Evolutionary conservation across 78 protist species (phyloP).

Genomic region (Dictyostelium discoideum): DNA sequence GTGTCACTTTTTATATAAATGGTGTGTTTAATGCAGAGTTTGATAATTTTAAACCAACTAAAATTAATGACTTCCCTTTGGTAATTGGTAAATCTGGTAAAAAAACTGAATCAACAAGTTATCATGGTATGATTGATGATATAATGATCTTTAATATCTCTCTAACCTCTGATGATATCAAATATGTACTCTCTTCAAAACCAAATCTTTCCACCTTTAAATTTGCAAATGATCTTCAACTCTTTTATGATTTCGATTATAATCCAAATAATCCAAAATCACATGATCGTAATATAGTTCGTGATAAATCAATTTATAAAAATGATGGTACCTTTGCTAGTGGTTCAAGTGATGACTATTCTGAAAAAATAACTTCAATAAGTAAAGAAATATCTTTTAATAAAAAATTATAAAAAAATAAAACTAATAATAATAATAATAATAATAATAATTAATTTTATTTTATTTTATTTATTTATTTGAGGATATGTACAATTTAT

Average conservation of each 20-base stretch:
- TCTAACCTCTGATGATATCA: background rate
- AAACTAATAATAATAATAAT: background rate
- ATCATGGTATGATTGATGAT: slow-evolving; percentile 34
- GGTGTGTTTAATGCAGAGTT: background rate
- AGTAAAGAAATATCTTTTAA: slow-evolving; percentile 55
- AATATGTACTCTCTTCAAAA: background rate
- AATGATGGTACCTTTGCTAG: background rate
- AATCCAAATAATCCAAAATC: background rate
- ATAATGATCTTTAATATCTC: slow-evolving; percentile 44
- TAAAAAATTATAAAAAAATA: background rate
- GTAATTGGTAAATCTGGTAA: background rate
- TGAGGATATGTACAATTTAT: no score
- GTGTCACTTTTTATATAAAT: slow-evolving; percentile 17
- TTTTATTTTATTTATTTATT: no score
- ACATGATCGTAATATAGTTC: background rate
- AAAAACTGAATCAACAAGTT: background rate
- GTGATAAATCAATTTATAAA: slow-evolving; percentile 29
- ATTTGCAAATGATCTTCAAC: background rate
- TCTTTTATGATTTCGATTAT: slow-evolving; percentile 46
- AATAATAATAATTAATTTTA: background rate
- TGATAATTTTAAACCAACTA: slow-evolving; percentile 27
- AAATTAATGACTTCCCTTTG: background rate
- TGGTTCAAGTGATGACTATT: background rate
- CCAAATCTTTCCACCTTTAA: slow-evolving; percentile 8
- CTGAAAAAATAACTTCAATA: slow-evolving; percentile 11